Conservation (phyloP, 2,329 filamentous ascomycete species). For the Colletotrichum cordylinicola region DNA sequence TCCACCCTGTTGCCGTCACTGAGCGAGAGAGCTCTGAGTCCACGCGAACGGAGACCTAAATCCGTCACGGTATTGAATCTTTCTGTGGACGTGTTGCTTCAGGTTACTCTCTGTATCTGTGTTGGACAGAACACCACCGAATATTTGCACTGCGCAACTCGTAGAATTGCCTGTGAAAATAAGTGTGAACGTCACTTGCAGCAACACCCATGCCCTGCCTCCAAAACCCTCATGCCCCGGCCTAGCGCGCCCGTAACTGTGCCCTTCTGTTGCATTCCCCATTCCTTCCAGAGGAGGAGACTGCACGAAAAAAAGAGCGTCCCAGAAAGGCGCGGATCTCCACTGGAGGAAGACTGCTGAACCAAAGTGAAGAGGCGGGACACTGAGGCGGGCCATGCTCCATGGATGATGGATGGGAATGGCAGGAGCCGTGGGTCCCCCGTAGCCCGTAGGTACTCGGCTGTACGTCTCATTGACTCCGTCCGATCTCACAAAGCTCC, state of each 20-base stretch:
- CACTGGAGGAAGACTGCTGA: background rate
- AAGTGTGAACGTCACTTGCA: background rate
- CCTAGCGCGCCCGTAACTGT: constrained; percentile 11
- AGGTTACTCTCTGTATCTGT: background rate
- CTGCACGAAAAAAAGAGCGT: background rate
- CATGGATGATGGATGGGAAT: background rate
- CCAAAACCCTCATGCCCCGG: background rate
- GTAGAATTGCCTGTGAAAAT: background rate
- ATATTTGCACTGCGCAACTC: too few relatives aligned
- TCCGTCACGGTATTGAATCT: background rate
- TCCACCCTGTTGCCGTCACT: constrained; percentile 18
- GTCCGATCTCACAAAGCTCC: constrained; percentile 12
- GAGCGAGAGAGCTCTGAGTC: constrained; percentile 19
- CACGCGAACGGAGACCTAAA: constrained; percentile 16
- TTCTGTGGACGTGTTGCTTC: background rate
- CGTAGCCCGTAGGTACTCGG: background rate
- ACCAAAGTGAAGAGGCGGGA: background rate
- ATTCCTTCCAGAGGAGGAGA: constrained; percentile 13
- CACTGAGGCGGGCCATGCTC: background rate
- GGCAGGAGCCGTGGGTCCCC: background rate
- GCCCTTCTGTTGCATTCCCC: constrained; percentile 8
- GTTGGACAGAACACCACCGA: background rate
- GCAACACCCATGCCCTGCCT: background rate
- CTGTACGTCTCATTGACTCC: constrained; percentile 17
- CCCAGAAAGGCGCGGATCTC: background rate